Conservation (phyloP, 176 grass and related monocot species). For the Dactylis glomerata region DNA sequence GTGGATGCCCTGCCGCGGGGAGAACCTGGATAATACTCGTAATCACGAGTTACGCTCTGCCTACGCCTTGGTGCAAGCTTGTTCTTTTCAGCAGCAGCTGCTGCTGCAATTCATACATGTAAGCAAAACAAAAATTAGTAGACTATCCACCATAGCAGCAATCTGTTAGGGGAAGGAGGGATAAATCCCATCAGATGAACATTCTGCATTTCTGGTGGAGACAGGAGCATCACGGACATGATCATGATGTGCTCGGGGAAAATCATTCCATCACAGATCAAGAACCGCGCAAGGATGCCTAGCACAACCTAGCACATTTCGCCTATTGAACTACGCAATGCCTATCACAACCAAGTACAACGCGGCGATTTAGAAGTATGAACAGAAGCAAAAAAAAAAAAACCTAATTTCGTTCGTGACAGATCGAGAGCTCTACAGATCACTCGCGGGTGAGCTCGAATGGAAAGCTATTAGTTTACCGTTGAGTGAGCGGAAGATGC, state of each 20-base stretch:
- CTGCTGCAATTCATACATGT: neutral
- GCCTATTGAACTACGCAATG: neutral
- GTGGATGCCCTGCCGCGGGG: neutral
- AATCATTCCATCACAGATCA: neutral
- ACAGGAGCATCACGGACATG: neutral
- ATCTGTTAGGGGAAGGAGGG: neutral
- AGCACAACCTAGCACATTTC: neutral
- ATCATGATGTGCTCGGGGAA: neutral
- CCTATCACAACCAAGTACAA: neutral
- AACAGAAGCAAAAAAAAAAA: neutral
- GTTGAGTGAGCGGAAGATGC: neutral
- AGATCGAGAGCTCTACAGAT: conserved; percentile 7
- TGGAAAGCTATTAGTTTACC: neutral
- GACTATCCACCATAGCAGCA: neutral
- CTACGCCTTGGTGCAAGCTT: neutral
- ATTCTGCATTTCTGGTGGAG: neutral
- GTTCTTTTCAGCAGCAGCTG: neutral
- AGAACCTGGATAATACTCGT: neutral
- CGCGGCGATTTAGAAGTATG: neutral
- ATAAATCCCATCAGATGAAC: neutral
- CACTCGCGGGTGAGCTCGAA: neutral
- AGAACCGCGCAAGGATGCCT: neutral
- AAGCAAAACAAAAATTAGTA: neutral
- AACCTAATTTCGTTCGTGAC: neutral
- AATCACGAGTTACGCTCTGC: neutral